These are phyloP conservation scores for Chytridiales sp. DNA, from an alignment of 371 early-diverging fungal species.

Conservation along the genomic window DNA sequence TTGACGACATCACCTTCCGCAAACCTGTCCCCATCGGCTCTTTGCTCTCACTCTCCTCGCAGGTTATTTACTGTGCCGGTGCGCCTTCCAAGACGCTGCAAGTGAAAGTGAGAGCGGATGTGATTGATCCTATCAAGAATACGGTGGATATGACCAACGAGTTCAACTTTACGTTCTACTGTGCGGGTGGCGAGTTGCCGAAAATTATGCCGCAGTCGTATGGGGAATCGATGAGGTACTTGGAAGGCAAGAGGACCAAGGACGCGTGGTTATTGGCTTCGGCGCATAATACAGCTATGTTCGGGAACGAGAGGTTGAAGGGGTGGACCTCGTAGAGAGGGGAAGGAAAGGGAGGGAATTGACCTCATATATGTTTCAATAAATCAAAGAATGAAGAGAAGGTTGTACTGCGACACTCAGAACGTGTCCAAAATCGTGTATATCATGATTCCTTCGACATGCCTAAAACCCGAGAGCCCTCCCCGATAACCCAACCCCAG, in stretches of 20 bases:
- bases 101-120: constrained; percentile 72
- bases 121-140: constrained; percentile 64
- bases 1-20: constrained; percentile 84
- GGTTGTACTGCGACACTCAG: background rate
- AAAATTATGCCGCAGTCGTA: constrained; percentile 13
- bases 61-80: constrained; percentile 59
- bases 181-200: too few species aligned
- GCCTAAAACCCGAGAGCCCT: too few species aligned
- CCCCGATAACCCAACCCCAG: too few species aligned
- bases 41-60: constrained; percentile 67
- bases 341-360: background rate
- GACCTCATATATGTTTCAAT: background rate
- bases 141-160: constrained; percentile 24
- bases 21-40: constrained; percentile 91
- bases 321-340: background rate
- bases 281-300: too few species aligned
- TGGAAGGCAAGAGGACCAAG: constrained; percentile 20
- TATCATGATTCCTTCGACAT: too few species aligned
- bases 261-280: background rate
- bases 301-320: too few species aligned
- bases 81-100: constrained; percentile 61
- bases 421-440: background rate
- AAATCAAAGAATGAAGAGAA: background rate
- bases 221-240: constrained; percentile 18
- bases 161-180: constrained; percentile 24